Conservation (phyloP, 2,329 filamentous ascomycete species). For the Septoria petroselini region DNA sequence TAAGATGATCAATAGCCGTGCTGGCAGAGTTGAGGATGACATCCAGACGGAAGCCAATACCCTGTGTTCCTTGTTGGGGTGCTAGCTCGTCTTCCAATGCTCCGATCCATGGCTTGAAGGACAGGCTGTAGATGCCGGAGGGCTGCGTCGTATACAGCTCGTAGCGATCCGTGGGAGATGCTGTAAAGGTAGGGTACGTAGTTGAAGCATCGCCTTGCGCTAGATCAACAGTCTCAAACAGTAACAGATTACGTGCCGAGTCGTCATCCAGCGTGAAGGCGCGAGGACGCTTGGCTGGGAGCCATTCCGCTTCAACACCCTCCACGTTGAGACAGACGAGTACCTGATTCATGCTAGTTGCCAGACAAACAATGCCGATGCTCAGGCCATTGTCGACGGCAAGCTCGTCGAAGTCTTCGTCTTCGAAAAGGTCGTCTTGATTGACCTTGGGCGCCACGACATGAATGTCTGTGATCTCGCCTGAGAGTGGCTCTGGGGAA, state of each 20-base stretch:
- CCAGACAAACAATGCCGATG: constrained; percentile 56
- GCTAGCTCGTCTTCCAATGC: constrained; percentile 56
- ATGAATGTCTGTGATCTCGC: constrained; percentile 60
- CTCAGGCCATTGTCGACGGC: constrained; percentile 50
- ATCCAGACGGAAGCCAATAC: constrained; percentile 56
- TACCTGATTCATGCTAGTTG: constrained; percentile 55
- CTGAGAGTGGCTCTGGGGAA: constrained; percentile 50
- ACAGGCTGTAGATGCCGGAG: constrained; percentile 54
- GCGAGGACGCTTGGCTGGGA: constrained; percentile 45
- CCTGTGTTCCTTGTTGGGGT: constrained; percentile 41
- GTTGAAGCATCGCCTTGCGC: constrained; percentile 23
- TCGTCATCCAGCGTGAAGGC: constrained; percentile 30
- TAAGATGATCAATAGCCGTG: constrained; percentile 47
- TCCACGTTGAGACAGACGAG: constrained; percentile 61
- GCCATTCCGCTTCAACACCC: constrained; percentile 62
- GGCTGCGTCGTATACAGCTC: constrained; percentile 58
- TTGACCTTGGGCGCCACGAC: constrained; percentile 55
- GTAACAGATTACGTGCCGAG: constrained; percentile 32
- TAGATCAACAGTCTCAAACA: constrained; percentile 45
- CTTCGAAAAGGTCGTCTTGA: constrained; percentile 51
- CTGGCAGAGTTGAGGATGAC: constrained; percentile 53
- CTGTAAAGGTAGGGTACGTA: constrained; percentile 55
- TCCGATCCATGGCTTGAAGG: constrained; percentile 55
- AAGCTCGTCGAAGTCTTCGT: constrained; percentile 44
- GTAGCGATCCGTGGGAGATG: constrained; percentile 55